Percentiles rank a stretch among this genome's conserved stretches.
Conservation (phyloP, 1,139 yeast genomes). For the Suhomyces terraborum region DNA sequence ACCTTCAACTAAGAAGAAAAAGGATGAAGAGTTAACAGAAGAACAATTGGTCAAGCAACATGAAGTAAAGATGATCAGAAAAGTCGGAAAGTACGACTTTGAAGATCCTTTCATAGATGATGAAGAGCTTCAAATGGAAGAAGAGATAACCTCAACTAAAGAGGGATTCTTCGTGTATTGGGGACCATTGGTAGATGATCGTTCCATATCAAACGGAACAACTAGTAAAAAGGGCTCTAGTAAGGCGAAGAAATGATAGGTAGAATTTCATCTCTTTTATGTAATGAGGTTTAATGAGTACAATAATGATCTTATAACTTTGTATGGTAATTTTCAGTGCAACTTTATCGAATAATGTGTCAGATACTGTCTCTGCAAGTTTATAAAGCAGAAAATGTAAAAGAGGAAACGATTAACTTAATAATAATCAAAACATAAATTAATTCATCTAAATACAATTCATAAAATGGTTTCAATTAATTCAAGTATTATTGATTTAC, state of each 20-base stretch:
- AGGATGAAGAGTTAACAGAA: conserved; percentile 45
- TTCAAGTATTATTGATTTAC: too few species aligned
- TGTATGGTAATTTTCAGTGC: too few species aligned
- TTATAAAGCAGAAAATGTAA: too few species aligned
- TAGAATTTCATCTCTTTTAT: too few species aligned
- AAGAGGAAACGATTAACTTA: not conserved
- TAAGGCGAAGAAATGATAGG: conserved; percentile 22
- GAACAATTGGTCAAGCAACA: conserved; percentile 50
- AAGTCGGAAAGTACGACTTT: conserved; percentile 86
- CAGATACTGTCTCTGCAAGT: too few species aligned
- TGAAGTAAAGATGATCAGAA: conserved; percentile 56
- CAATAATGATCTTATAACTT: too few species aligned
- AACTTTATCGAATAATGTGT: too few species aligned
- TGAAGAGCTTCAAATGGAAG: conserved; percentile 88
- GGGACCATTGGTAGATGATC: conserved; percentile 85
- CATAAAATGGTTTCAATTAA: too few species aligned
- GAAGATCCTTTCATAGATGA: conserved; percentile 98
- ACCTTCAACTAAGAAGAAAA: conserved; percentile 28
- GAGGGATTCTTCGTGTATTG: conserved; percentile 96
- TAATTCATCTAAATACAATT: too few species aligned
- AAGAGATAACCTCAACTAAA: conserved; percentile 85
- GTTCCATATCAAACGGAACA: conserved; percentile 19
- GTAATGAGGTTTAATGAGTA: too few species aligned
- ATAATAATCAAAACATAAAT: not conserved
- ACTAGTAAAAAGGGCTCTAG: conserved; percentile 21